A percentile compares a stretch with the other conserved stretches of the same genome.
Conservation (phyloP, 768 basidiomycete species). For the Lactarius akahatsu region DNA sequence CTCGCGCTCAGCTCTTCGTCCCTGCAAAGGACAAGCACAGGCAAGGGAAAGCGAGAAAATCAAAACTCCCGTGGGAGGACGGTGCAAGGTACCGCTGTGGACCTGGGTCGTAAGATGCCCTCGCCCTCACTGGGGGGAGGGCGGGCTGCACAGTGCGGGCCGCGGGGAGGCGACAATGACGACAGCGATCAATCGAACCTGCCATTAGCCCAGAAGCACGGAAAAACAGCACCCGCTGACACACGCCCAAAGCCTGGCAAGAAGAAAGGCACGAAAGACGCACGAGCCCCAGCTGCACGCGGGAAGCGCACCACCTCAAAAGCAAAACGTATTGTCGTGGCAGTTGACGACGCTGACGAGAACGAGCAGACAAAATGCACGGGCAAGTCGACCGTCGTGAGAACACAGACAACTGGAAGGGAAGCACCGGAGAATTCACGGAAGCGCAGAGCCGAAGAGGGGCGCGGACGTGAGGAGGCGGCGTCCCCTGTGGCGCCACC, state of each 20-base stretch:
- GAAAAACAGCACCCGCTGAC: background rate
- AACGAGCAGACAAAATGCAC: background rate
- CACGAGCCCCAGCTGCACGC: background rate
- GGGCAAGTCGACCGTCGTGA: background rate
- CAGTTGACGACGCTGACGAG: background rate
- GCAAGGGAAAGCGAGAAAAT: slow-evolving; percentile 2
- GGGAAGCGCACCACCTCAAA: slow-evolving; percentile 8
- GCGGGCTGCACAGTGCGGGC: no score
- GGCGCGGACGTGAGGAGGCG: background rate
- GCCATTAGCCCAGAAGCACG: slow-evolving; percentile 12
- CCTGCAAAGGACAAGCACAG: background rate
- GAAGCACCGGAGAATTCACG: background rate
- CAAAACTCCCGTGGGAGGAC: background rate
- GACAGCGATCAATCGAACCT: background rate
- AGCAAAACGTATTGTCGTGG: background rate
- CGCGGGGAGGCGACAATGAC: background rate
- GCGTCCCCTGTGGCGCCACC: background rate
- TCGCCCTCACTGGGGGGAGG: background rate
- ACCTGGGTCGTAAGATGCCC: background rate
- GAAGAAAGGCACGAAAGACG: background rate
- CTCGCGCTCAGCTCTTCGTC: background rate
- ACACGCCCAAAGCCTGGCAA: background rate
- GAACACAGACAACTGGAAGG: background rate
- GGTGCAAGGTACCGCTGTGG: no score
- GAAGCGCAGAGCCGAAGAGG: background rate